Evolutionary conservation across 257 asterid species (phyloP), one percentile per base, ranked within the genome.

Genomic region (Solanum virginianum): DNA sequence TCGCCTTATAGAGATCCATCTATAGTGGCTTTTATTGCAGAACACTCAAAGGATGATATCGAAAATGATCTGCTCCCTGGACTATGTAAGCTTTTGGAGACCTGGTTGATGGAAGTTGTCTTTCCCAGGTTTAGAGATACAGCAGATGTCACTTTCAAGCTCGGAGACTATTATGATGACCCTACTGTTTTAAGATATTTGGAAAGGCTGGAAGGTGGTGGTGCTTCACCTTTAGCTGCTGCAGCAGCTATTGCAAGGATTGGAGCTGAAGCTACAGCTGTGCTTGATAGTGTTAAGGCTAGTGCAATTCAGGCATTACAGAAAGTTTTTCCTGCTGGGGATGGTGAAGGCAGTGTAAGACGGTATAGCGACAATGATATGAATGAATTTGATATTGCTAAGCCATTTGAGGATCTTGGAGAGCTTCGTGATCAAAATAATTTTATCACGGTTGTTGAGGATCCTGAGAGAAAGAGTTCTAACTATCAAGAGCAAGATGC

Each of bases 201-300:
- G 86, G 98, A 97, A 84, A 94, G 95, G 89, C 83, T 92, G 75
- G 99, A 94, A 92, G 97, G 98, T 54, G 95, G 82, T 80, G 97
- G 98, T 14, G 88, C 94, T 86, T 97, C 99, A 41, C 98, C 99
- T 26, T 92, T 97, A 92, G 98, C 98, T 81, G 98, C 93, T 84
- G 99, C 99, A 12, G 99, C 98, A 41, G 98, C 99, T 84, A 97
- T 97, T 84, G 99, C 92, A 59, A 93, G 91, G 89, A 92, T 97
- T 84, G 99, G 99, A 81, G 98, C 97, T 6, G 96, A 91, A 89
- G 99, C 98, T 81, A 92, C 97, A 84, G 99, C 99, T 80, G 99
- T 94, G 89, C 95, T 97, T 80, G 99, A 93, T 81, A 91, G 90
- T 87, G 99, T 95, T 85, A 97, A 94, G 91, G 89, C 82, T 69